Base-by-base conservation (phyloP, 495 filamentous ascomycete species). In the Cenococcum geophilum region DNA sequence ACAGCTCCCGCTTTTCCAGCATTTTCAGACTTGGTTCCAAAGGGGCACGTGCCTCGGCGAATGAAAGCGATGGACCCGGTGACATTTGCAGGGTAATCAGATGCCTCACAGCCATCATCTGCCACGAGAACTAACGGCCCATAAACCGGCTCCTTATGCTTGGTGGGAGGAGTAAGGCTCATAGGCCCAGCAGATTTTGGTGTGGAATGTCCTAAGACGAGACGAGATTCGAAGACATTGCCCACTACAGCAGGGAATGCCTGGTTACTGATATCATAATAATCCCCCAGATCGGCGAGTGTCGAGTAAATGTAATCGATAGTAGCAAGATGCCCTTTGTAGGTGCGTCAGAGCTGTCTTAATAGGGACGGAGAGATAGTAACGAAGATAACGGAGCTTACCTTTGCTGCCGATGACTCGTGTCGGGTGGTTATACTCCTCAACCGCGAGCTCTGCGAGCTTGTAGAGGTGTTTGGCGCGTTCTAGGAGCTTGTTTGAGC, bases 401-500 rank as follows among this genome's bases (percentile, higher is more conserved):
- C 83, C 83, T 61, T 76, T 64, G 58, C 81, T 83, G 22, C 83
- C 83, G 62, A 86, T 86, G 18, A 86, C 83, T 56, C 83, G 76
- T 3, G 83, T 86, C 2, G 83, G 83, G 58, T 83, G 83, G 59
- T 77, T 76, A 70, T 80, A 85, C 54, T 84, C 80, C 12, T 78
- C 71, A 48, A 78, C 69, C 12, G 77, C 76, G 22, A 76, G 69
- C 64, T 82, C 73, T 10, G 83, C 83, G 60, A 85, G 76, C 47
- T 77, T 66, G 68, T 77, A 86, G 16, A 86, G 76, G 12, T 78
- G 67, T 61, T 83, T 75, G 43, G 83, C 82, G 49, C 80, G 76
- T 11, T 70, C 68, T 6, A 83, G 63, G 21, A 86, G 81, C 32
- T 74, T 78, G 20, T 80, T 75, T 49, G 68, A 70, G 51, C 73